A percentile compares a stretch with the other conserved stretches of the same genome.
Conservation (phyloP, 129 eudicot species). For the Helichrysum umbraculigerum region DNA sequence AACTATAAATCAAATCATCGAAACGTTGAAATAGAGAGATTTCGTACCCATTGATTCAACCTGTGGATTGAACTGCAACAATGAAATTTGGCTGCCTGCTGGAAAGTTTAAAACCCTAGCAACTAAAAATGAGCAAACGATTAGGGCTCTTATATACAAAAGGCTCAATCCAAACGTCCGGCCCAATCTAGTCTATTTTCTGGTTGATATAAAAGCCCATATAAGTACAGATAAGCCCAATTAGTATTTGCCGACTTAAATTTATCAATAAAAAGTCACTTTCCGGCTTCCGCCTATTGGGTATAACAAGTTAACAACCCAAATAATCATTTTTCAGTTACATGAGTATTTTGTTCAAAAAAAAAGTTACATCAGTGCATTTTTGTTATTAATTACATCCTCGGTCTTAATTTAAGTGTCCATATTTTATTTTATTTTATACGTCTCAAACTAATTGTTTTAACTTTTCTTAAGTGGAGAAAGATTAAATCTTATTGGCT, state of each 20-base stretch:
- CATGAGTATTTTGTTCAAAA: no score
- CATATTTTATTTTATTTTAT: no score
- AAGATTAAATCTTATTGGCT: no score
- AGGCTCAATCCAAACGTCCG: not conserved
- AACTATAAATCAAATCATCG: not conserved
- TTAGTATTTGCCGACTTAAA: not conserved
- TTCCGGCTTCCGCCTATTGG: no score
- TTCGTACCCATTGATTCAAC: conserved; percentile 35
- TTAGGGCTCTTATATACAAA: conserved; percentile 26
- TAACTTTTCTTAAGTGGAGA: no score
- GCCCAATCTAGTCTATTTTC: not conserved
- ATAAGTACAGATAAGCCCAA: conserved; percentile 8
- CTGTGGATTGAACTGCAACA: conserved; percentile 6
- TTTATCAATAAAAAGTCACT: no score
- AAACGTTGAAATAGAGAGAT: not conserved
- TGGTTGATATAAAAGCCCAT: not conserved
- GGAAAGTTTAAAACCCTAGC: conserved; percentile 34
- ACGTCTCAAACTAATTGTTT: no score
- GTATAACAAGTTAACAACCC: no score
- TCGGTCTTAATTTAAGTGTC: no score
- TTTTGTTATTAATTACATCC: no score
- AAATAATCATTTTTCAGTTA: no score
- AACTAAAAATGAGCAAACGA: not conserved
- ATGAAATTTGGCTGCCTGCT: conserved; percentile 12
- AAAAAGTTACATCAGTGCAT: no score